Evolutionary conservation across 352 stramenopile species (phyloP).

Genomic region (Phytophthora vignae): DNA sequence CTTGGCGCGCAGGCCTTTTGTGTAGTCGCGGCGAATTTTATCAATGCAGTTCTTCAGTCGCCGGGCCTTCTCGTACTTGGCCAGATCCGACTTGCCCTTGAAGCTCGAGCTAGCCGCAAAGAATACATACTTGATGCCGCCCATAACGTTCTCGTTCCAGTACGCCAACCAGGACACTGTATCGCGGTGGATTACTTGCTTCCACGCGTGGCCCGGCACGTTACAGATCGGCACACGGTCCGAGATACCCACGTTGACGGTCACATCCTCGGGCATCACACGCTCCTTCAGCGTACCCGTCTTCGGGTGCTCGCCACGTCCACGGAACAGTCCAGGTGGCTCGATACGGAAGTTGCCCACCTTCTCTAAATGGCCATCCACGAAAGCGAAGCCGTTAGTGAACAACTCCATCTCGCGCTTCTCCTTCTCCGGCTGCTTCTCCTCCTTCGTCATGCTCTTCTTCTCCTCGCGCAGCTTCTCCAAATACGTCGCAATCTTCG

Average conservation of each 20-base stretch:
- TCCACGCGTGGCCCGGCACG: conserved; percentile 96
- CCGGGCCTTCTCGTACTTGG: conserved; percentile 99
- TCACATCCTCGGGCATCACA: conserved; percentile 96
- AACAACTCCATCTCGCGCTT: conserved; percentile 94
- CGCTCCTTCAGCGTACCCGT: conserved; percentile 98
- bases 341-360: conserved; percentile 98
- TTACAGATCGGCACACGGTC: conserved; percentile 92
- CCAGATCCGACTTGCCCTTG: conserved; percentile 99
- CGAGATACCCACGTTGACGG: conserved; percentile 96
- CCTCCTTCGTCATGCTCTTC: conserved; percentile 97
- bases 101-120: conserved; percentile 98
- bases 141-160: conserved; percentile 99
- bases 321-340: conserved; percentile 98
- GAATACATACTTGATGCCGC: conserved; percentile 99
- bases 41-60: conserved; percentile 98
- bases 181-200: conserved; percentile 95
- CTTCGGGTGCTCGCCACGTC: conserved; percentile 98
- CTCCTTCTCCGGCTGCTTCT: conserved; percentile 90
- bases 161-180: conserved; percentile 93
- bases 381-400: conserved; percentile 96
- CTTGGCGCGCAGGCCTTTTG: conserved; percentile 88
- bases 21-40: conserved; percentile 94
- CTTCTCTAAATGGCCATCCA: conserved; percentile 99
- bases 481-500: conserved; percentile 92
- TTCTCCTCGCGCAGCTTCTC: conserved; percentile 93